phyloP scores from a whole-genome alignment of 176 grass and related monocot genomes.

The Phyllostachys edulis region DNA sequence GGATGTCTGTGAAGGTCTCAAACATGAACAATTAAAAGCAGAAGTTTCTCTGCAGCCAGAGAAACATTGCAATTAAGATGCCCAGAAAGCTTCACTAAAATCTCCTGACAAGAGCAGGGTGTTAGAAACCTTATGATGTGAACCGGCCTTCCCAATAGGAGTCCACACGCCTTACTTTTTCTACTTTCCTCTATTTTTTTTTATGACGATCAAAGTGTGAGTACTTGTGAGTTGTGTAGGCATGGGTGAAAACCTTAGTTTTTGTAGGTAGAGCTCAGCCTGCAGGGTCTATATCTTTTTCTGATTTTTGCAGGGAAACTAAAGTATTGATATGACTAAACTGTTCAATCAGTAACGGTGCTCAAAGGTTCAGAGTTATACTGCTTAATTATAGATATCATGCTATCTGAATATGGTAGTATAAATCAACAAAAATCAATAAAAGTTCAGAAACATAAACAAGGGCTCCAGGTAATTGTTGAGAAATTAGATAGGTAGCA shows the following conservation, averaged over 20 bases:
- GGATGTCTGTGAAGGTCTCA: background rate
- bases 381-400: background rate
- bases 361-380: background rate
- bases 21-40: background rate
- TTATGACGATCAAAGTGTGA: background rate
- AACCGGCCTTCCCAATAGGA: background rate
- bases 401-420: background rate
- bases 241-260: background rate
- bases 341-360: background rate
- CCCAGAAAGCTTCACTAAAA: background rate
- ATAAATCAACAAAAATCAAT: background rate
- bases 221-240: background rate
- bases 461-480: background rate
- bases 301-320: background rate
- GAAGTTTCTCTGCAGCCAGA: background rate
- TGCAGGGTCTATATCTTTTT: background rate
- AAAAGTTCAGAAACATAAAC: background rate
- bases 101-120: background rate
- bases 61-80: background rate
- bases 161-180: background rate
- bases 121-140: background rate
- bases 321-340: background rate
- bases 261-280: background rate
- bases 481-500: background rate
- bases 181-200: background rate